Evolutionary conservation across 495 filamentous ascomycete genomes (phyloP), one percentile per base, ranked within the genome.

Genomic region (Penicillium bovifimosum): DNA sequence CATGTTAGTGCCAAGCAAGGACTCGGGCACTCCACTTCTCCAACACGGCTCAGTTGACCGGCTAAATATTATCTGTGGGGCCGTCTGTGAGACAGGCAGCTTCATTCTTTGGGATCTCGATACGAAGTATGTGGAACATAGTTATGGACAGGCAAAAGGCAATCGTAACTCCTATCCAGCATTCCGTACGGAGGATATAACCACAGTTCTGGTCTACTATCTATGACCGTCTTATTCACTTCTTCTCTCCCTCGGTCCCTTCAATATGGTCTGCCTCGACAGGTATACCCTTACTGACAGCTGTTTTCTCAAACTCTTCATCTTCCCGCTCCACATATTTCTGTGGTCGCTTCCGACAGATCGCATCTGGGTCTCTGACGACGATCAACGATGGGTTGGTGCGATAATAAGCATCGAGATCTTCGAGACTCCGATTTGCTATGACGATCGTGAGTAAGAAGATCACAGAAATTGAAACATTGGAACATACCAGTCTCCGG

Each of bases 401-500:
- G 24, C 71, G 72, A 53, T 74, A 77, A 44, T 72, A 76, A 0
- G 63, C 61, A 43, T 78, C 73, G 5, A 77, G 35, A 50, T 75
- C 72, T 47, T 76, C 75, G 0, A 79, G 61, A 32, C 61, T 70
- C 5, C 75, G 68, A 55, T 76, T 76, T 29, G 71, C 65, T 57
- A 59, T 50, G 45, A 27, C 40, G 18, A 27, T 7, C 47, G 50
- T 64, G 54, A 70, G 60, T 48, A 29, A 46, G n/a, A 14, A 29
- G 29, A 26, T 18, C 5, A 28, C 27, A 9, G 1, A 16, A 41
- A 2, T 2, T 1, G 1, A 1, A 29, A 1, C n/a, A 9, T 16
- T 8, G 6, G 35, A 18, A 56, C 60, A 11, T 16, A 69, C 64
- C 71, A 24, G 82, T 84, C 58, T 86, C 83, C 1, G 80, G 82